phyloP scores from a whole-genome alignment of 352 stramenopile species.

The Globisporangium megalacanthum region DNA sequence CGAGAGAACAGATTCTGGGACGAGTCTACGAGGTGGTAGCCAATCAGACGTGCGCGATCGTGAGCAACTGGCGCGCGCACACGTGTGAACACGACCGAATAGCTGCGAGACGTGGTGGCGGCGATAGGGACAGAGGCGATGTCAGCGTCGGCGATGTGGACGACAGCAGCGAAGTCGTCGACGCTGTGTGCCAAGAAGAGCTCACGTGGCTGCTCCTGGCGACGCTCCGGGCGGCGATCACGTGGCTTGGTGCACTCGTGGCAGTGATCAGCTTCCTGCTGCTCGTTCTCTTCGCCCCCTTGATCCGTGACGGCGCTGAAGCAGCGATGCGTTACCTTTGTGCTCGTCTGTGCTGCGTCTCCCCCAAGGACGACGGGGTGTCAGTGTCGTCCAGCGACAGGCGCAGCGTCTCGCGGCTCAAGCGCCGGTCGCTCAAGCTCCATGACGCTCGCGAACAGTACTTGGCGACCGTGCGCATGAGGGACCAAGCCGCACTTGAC shows the following conservation, averaged over 20 bases:
- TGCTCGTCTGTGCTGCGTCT: conserved; percentile 2
- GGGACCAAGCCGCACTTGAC: conserved; percentile 7
- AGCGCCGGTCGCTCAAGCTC: conserved; percentile 13
- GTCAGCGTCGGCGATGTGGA: background rate
- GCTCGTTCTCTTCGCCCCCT: conserved; percentile 15
- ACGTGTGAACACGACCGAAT: conserved; percentile 6
- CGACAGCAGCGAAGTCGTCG: conserved; percentile 2
- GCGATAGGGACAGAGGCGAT: no score
- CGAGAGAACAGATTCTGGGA: conserved; percentile 5
- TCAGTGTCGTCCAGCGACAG: background rate
- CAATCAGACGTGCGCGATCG: conserved; percentile 16
- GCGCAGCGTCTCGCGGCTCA: background rate
- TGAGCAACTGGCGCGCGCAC: conserved; percentile 11
- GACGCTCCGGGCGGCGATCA: conserved; percentile 10
- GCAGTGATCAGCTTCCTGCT: conserved; percentile 10
- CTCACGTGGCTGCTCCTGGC: conserved; percentile 16
- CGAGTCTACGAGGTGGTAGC: conserved; percentile 14
- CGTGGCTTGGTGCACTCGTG: conserved; percentile 16
- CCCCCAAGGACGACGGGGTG: background rate
- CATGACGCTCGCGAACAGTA: conserved; percentile 17
- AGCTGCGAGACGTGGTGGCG: background rate
- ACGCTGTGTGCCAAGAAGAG: conserved; percentile 21
- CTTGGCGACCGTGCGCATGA: conserved; percentile 14
- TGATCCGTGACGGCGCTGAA: background rate
- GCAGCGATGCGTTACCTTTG: background rate